Percentiles rank a stretch among this genome's conserved stretches.
These are phyloP conservation scores for Candida boleticola DNA, from an alignment of 805 yeast species.

Conservation along the genomic window DNA sequence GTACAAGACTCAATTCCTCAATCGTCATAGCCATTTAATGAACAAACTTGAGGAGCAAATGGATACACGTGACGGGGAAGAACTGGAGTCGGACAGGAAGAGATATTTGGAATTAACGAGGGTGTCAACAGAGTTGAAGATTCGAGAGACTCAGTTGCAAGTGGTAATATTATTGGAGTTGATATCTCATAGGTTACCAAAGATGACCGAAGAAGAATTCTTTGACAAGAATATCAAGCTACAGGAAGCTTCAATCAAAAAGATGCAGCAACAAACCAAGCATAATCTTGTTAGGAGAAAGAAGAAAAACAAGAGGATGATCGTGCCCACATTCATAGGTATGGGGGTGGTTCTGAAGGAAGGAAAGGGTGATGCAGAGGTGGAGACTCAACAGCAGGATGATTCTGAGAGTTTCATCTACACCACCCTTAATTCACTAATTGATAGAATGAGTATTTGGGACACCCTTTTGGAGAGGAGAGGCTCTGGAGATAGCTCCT, in stretches of 20 bases:
- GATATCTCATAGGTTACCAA: slow-evolving; percentile 16
- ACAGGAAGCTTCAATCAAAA: slow-evolving; percentile 27
- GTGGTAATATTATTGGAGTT: slow-evolving; percentile 48
- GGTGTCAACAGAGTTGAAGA: slow-evolving; percentile 41
- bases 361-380: neutral
- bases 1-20: slow-evolving; percentile 19
- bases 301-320: slow-evolving; percentile 18
- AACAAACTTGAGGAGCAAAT: slow-evolving; percentile 13
- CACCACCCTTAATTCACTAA: slow-evolving; percentile 36
- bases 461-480: slow-evolving; percentile 40
- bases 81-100: slow-evolving; percentile 7
- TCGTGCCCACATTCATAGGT: slow-evolving; percentile 44
- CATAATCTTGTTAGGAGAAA: slow-evolving; percentile 20
- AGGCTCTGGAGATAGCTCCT: slow-evolving; percentile 37
- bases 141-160: slow-evolving; percentile 58
- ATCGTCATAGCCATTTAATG: slow-evolving; percentile 18
- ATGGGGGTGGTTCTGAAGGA: slow-evolving; percentile 26
- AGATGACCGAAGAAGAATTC: slow-evolving; percentile 32
- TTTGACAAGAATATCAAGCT: slow-evolving; percentile 22
- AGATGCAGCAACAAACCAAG: slow-evolving; percentile 16
- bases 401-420: slow-evolving; percentile 11
- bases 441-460: slow-evolving; percentile 55
- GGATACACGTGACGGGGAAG: neutral
- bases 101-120: slow-evolving; percentile 3
- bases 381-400: no score